Evolutionary conservation across 768 basidiomycete genomes (phyloP), one percentile per base, ranked within the genome.

Genomic region (Termitomyces sp.): DNA sequence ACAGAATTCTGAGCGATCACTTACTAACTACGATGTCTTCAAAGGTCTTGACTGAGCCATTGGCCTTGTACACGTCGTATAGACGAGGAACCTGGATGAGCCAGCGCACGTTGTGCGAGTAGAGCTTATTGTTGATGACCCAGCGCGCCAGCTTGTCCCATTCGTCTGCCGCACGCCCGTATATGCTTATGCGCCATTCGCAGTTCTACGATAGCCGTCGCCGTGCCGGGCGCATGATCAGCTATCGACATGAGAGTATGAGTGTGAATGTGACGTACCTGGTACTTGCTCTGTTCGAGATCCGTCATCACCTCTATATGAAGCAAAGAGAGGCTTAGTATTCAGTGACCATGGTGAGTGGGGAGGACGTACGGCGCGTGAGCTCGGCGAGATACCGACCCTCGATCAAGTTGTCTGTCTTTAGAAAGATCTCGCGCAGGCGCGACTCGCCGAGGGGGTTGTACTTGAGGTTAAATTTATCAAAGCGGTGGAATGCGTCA

Each of bases 111-210:
- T 99, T 98, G 72, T 98, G 95, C 3, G 95, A 98, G 71, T 81
- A 90, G 5, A 98, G 78, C 69, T 96, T 94, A 77, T 98, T 84
- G 68, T 90, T 81, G 68, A 97, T 85, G 57, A 99, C 86, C 97
- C 97, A 99, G 76, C 88, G 90, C 18, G 97, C 97, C 6, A 99
- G 78, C 67, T 98, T 98, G 77, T 98, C 97, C 97, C 97, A 99
- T 74, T 99, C 97, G 57, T 84, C 79, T 12, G 71, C 62, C 2
- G 79, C 81, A 56, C 93, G 84, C 3, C 95, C 97, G 63, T 98
- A 99, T 60, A 99, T 91, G 61, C 93, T 96, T 56, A 98, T 81
- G 5, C 97, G 85, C 93, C 97, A 99, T 75, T 99, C 97, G 60
- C 91, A 94, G 63, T 95, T 94, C 88, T 93, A n/a, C 39, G 7